Conservation (phyloP, 164 flowering plant species). For the Sedum album region DNA sequence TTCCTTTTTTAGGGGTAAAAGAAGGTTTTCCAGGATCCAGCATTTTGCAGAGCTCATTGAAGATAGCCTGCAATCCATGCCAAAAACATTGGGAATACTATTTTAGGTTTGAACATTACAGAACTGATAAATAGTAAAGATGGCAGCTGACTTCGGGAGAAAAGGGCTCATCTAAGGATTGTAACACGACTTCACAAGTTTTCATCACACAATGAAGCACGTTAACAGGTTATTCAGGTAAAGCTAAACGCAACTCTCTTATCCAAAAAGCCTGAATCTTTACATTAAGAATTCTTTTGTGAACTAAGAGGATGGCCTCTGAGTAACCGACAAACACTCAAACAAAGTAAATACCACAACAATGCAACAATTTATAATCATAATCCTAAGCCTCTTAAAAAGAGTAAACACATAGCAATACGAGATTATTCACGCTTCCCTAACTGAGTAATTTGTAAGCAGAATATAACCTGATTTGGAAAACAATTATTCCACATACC, state of each 20-base stretch:
- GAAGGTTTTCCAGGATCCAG: constrained; percentile 95
- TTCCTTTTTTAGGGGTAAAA: constrained; percentile 75
- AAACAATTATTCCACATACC: constrained; percentile 22
- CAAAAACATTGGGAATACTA: background rate
- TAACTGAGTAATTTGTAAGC: too few species aligned
- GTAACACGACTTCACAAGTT: background rate
- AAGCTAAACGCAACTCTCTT: too few species aligned
- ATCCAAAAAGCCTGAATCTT: too few species aligned
- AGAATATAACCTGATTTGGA: too few species aligned
- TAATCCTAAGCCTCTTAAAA: too few species aligned
- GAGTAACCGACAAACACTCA: too few species aligned
- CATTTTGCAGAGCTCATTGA: constrained; percentile 85
- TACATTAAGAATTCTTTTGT: too few species aligned
- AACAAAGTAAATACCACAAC: background rate
- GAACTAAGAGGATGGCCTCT: too few species aligned
- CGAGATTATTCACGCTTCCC: too few species aligned
- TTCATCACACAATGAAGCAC: background rate
- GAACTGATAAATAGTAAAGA: background rate
- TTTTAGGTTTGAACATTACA: background rate
- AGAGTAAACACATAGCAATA: too few species aligned
- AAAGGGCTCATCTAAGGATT: background rate
- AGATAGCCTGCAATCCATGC: constrained; percentile 53
- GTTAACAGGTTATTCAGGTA: background rate
- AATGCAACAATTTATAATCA: background rate
- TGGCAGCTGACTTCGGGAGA: background rate